These are phyloP conservation scores for Myxozyma nipponensis DNA, from an alignment of 805 yeast genomes.

Conservation along the genomic window DNA sequence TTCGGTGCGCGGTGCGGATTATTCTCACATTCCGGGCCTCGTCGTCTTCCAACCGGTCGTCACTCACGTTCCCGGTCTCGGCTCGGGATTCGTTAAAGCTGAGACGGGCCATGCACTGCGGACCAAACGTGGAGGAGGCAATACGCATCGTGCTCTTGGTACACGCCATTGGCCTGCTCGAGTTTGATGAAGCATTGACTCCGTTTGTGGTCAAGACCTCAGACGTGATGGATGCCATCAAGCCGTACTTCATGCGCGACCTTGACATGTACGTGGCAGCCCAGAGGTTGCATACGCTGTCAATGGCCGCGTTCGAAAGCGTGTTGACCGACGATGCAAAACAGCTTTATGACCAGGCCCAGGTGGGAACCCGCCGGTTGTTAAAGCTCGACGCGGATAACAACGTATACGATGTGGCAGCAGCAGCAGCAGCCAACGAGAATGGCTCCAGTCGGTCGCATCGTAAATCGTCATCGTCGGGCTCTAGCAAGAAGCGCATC, in stretches of 20 bases:
- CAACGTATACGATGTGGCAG: too few species aligned
- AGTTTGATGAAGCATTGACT: background rate
- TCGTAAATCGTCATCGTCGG: background rate
- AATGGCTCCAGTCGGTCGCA: background rate
- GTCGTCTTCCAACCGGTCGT: background rate
- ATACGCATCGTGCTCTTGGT: background rate
- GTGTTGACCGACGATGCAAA: too few species aligned
- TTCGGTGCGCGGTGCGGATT: constrained; percentile 19
- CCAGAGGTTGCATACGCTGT: background rate
- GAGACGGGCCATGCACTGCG: background rate
- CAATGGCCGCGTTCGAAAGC: background rate
- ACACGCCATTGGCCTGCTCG: background rate
- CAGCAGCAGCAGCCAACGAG: too few species aligned
- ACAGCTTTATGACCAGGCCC: too few species aligned
- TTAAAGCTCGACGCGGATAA: too few species aligned
- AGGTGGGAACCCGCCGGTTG: too few species aligned
- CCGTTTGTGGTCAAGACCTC: background rate
- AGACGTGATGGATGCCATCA: background rate
- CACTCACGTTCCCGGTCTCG: background rate
- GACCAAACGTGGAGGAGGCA: background rate
- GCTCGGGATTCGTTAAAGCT: background rate
- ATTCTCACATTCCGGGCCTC: constrained; percentile 2
- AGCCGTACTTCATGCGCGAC: background rate
- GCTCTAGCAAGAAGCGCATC: background rate
- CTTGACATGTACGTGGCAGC: background rate